Conservation (phyloP, 495 filamentous ascomycete genomes). For the Cercophora scortea region DNA sequence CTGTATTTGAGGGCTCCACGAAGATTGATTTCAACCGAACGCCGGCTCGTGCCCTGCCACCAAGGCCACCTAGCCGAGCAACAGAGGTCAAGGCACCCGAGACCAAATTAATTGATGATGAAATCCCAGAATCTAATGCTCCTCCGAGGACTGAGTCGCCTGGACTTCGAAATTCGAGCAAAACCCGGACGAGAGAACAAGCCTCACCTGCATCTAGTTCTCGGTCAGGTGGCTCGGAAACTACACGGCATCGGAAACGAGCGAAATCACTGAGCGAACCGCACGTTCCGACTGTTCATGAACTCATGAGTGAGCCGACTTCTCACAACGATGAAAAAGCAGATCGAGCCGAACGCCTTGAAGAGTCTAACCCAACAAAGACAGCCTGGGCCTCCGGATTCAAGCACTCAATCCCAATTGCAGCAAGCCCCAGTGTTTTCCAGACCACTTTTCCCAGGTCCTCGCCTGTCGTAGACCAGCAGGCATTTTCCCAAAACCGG, state of each 20-base stretch:
- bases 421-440: constrained; percentile 23
- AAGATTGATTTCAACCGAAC: constrained; percentile 6
- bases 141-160: constrained; percentile 1
- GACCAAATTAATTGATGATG: neutral
- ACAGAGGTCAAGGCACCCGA: neutral
- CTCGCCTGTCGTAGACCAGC: no score
- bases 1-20: constrained; percentile 4
- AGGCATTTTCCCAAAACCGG: neutral
- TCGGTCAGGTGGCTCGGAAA: neutral
- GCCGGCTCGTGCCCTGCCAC: constrained; percentile 1
- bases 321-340: neutral
- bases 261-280: neutral
- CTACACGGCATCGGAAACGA: neutral
- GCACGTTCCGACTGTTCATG: neutral
- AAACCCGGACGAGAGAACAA: neutral
- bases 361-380: neutral
- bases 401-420: constrained; percentile 15
- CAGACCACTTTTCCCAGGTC: neutral
- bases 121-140: neutral
- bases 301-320: neutral
- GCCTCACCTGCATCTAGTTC: neutral
- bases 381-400: neutral
- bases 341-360: neutral
- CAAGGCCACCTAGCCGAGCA: constrained; percentile 5
- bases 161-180: constrained; percentile 1